Base-by-base conservation (phyloP, 192 early-diverging fungal species). In the Backusella mclennaniae region DNA sequence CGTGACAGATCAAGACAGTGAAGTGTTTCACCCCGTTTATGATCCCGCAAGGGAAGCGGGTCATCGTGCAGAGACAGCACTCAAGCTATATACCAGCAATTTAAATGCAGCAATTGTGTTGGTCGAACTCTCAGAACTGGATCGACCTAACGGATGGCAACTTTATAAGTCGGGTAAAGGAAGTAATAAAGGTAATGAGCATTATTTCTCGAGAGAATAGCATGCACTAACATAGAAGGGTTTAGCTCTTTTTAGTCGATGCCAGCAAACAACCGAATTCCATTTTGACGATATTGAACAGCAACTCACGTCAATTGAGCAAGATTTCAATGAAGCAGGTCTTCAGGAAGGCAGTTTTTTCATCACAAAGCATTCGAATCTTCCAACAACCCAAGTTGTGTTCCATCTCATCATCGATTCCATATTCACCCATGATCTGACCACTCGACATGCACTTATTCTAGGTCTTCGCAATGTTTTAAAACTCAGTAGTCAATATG, bases 321-420 rank as follows among this genome's bases (percentile, higher is more conserved):
- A 84, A 0, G 85, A 89, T 39, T 86, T 90, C 14, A 66, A 38
- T 3, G 35, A 36, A 12, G 49, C 36, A 35, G 33, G 53, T 19
- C 29, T 90, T 17, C 77, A 85, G 71, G 89, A 92, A 85, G 91
- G 90, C 14, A 89, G 93, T 66, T 92, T 93, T 77, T 89, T 95
- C 67, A 82, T 94, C 19, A 94, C 94, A n/a, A 75, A 85, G 31
- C 94, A 95, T 78, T 93, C 92, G n/a, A 94, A 95, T 71, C 46
- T 95, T 31, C 92, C 92, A 8, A 79, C 89, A 66, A 81, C 88
- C 9, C 93, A 95, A 71, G 86, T 92, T 2, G 89, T 93, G 26
- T 95, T 94, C 73, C 93, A 94, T 70, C 77, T 95, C 41, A 83
- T 95, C 41, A 85, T 93, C 66, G 85, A 84, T 21, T 85, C 71